A percentile compares a stretch with the other conserved stretches of the same genome.
Conservation (phyloP, 257 asterid species). For the Nicotiana knightiana region DNA sequence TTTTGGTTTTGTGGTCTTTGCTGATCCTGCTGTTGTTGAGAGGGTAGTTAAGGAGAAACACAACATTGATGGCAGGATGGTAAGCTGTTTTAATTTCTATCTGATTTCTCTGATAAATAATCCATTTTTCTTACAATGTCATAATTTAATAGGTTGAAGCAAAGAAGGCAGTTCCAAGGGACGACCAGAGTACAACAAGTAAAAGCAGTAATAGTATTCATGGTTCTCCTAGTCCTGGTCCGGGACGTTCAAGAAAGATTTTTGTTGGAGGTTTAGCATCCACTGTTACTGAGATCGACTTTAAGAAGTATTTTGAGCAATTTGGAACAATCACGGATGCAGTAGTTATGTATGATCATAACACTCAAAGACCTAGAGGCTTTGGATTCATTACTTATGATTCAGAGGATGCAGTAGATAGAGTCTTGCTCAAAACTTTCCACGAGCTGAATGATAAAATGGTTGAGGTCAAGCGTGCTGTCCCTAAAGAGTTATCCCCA, state of each 20-base stretch:
- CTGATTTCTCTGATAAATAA: neutral
- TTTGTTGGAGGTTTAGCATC: conserved; percentile 24
- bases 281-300: conserved; percentile 16
- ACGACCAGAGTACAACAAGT: conserved; percentile 15
- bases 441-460: conserved; percentile 10
- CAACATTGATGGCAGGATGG: conserved; percentile 20
- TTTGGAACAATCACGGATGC: conserved; percentile 18
- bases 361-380: conserved; percentile 34
- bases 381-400: conserved; percentile 12
- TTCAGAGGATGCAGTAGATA: conserved; percentile 13
- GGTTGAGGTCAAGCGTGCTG: conserved; percentile 20
- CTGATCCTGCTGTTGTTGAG: conserved; percentile 18
- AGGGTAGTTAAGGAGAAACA: conserved; percentile 21
- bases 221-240: conserved; percentile 20
- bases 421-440: conserved; percentile 1
- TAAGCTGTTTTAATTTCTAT: conserved; percentile 5
- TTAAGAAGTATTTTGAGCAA: conserved; percentile 10
- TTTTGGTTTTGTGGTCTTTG: conserved; percentile 21
- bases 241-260: conserved; percentile 18
- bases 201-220: conserved; percentile 17
- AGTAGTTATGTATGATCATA: conserved; percentile 24
- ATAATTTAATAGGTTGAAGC: conserved; percentile 21
- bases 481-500: conserved; percentile 23
- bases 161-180: conserved; percentile 28
- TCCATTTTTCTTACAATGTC: neutral